Evolutionary conservation across 176 grass and related monocot genomes (phyloP), one percentile per base, ranked within the genome.

Genomic region (Themeda triandra): DNA sequence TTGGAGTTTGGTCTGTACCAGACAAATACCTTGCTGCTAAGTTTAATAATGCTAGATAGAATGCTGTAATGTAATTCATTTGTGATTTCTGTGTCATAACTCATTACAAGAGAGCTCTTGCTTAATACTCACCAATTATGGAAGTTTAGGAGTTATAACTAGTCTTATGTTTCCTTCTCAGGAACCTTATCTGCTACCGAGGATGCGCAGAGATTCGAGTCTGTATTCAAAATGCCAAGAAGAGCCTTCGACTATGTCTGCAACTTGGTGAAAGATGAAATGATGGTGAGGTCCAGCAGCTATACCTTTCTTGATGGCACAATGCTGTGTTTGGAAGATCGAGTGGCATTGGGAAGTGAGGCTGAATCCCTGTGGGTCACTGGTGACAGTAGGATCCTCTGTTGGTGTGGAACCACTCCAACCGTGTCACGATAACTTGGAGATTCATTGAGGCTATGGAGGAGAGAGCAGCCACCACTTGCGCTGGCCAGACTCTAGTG

Each of bases 381-480:
- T 93, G 58, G 81, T 93, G 73, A 93, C 88, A 1, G 86, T 93
- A 23, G 91, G 91, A 31, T 71, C 71, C 8, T 85, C 91, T 81
- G 33, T 88, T 79, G 91, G 91, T 4, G 77, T 90, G 74, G 90
- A 93, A 49, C 91, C 90, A n/a, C n/a, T 69, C 90, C 91, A 1
- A 93, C 85, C 0, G 91, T 90, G 31, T 93, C 91, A 4, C 82
- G 56, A 51, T 93, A 63, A 93, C 91, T 23, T 93, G 91, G 91
- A 84, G 91, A 42, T 93, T 93, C 81, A 86, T 93, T 60, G 91
- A 93, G 75, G 77, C 91, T 27, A 87, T 93, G 91, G 91, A 93
- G 78, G 88, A 87, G 69, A 78, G 78, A 56, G 88, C 73, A 82
- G 83, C 51, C 85, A 90, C 62, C 88, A 83, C 73, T 85, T 93